Evolutionary conservation across 805 yeast species (phyloP).

Genomic region (Priceomyces fermenticarens): DNA sequence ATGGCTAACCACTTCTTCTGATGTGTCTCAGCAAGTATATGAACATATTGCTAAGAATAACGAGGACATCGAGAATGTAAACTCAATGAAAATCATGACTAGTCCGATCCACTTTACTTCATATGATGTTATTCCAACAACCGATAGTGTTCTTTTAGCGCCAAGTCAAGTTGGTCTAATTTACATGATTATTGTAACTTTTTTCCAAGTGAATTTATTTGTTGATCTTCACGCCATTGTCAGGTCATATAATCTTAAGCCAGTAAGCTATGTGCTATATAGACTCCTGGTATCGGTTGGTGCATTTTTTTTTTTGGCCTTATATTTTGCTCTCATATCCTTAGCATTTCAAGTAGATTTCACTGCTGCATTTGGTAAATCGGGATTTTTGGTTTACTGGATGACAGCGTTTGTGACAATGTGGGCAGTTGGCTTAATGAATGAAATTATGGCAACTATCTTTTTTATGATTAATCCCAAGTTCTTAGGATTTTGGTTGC

Average conservation of each 20-base stretch:
- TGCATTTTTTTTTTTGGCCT: conserved; percentile 55
- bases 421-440: conserved; percentile 75
- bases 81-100: conserved; percentile 20
- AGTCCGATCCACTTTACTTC: conserved; percentile 32
- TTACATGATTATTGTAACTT: conserved; percentile 66
- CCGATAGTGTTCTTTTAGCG: conserved; percentile 52
- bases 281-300: conserved; percentile 49
- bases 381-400: conserved; percentile 78
- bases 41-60: conserved; percentile 12
- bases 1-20: conserved; percentile 24
- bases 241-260: conserved; percentile 41
- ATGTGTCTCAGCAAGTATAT: conserved; percentile 19
- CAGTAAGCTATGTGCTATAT: conserved; percentile 47
- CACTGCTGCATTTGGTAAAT: conserved; percentile 54
- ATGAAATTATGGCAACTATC: conserved; percentile 60
- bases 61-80: conserved; percentile 9
- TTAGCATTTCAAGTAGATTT: conserved; percentile 68
- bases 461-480: conserved; percentile 58
- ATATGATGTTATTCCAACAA: conserved; percentile 50
- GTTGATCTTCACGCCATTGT: conserved; percentile 49
- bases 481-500: conserved; percentile 65
- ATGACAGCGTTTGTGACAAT: conserved; percentile 62
- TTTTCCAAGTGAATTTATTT: conserved; percentile 67
- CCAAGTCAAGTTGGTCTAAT: conserved; percentile 76
- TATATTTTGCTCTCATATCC: conserved; percentile 57